phyloP scores from a whole-genome alignment of 495 filamentous ascomycete species.

The Viridothelium virens region DNA sequence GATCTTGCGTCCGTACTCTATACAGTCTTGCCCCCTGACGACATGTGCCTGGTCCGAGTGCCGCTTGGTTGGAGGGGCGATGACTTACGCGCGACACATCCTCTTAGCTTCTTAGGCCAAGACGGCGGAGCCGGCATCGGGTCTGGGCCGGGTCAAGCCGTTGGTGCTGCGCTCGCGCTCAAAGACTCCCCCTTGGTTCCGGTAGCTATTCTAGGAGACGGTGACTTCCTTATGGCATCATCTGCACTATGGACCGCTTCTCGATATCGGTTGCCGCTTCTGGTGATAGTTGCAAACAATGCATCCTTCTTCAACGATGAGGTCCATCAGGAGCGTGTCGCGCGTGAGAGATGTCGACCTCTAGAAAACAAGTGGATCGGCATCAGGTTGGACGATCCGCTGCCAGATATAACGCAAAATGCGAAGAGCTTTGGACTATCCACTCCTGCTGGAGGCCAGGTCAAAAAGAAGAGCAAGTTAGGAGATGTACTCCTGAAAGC shows the following conservation, averaged over 20 bases:
- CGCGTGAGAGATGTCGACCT: conserved; percentile 17
- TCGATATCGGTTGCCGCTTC: conserved; percentile 19
- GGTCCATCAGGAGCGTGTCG: conserved; percentile 26
- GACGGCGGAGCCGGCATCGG: conserved; percentile 25
- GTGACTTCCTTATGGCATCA: conserved; percentile 25
- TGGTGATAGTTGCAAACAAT: conserved; percentile 26
- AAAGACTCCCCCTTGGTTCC: conserved; percentile 16
- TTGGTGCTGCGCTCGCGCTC: conserved; percentile 25
- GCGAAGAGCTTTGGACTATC: conserved; percentile 12
- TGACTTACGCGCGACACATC: conserved; percentile 19
- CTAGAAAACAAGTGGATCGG: conserved; percentile 27
- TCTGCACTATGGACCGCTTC: conserved; percentile 25
- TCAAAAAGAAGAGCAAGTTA: conserved; percentile 11
- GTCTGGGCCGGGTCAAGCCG: conserved; percentile 23
- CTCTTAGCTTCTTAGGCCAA: conserved; percentile 23
- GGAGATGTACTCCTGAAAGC: conserved; percentile 2
- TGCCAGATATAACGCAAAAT: conserved; percentile 21
- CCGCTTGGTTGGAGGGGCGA: conserved; percentile 22
- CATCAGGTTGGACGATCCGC: conserved; percentile 23
- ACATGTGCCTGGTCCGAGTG: conserved; percentile 24
- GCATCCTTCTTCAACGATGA: conserved; percentile 26
- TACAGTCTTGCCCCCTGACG: conserved; percentile 15
- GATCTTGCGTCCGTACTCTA: conserved; percentile 20
- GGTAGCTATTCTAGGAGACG: conserved; percentile 25
- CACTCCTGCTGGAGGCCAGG: conserved; percentile 1